These are phyloP conservation scores for Canna indica DNA, from an alignment of 176 grass and related monocot genomes.

Conservation along the genomic window DNA sequence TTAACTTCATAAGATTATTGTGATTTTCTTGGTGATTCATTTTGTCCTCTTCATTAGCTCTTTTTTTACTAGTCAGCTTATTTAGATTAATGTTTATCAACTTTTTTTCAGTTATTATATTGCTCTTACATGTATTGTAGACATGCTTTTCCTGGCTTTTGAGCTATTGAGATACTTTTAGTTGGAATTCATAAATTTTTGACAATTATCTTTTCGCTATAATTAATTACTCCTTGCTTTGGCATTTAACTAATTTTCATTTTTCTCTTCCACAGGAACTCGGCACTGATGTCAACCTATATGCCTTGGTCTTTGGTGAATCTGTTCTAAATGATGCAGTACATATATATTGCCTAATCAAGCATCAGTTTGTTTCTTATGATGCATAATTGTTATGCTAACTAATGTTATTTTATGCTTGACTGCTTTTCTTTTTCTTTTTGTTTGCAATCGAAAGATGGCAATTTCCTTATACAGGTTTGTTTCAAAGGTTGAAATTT, in stretches of 20 bases:
- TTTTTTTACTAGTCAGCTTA: too few species aligned
- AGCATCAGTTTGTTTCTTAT: not conserved
- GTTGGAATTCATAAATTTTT: too few species aligned
- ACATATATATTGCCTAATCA: conserved; percentile 27
- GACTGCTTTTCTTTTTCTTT: not conserved
- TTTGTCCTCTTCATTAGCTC: too few species aligned
- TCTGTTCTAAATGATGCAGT: conserved; percentile 98
- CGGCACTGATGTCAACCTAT: conserved; percentile 86
- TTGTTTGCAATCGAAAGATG: conserved; percentile 48
- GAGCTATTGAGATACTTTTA: too few species aligned
- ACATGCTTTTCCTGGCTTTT: too few species aligned
- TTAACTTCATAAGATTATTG: too few species aligned
- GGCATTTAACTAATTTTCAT: conserved; percentile 8
- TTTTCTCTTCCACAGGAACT: conserved; percentile 52
- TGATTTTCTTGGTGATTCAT: too few species aligned
- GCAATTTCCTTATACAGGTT: conserved; percentile 98
- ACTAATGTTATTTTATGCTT: not conserved
- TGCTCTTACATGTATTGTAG: too few species aligned
- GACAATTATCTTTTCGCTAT: too few species aligned
- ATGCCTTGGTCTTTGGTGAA: conserved; percentile 96
- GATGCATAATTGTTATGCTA: not conserved
- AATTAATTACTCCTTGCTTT: too few species aligned
- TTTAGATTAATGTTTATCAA: too few species aligned
- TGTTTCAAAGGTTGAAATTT: not conserved
- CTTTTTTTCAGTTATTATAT: too few species aligned